Evolutionary conservation across 495 filamentous ascomycete species (phyloP).

Genomic region (Penicillium riverlandense): DNA sequence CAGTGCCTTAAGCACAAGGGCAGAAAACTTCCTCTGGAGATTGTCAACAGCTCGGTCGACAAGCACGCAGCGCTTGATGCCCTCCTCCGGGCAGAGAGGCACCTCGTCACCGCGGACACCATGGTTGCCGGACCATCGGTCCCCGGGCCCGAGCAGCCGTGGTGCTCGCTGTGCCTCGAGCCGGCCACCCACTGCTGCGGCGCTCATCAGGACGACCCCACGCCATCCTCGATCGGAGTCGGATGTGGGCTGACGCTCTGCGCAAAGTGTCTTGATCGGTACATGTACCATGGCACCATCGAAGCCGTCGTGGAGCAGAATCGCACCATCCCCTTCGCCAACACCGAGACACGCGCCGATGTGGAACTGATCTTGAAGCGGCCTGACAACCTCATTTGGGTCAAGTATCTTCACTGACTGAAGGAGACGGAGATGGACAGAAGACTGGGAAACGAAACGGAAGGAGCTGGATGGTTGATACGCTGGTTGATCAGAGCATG

Average conservation of each 20-base stretch:
- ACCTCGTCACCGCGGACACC: not conserved
- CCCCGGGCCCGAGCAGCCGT: not conserved
- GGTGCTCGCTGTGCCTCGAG: slow-evolving; percentile 7
- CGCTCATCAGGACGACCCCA: not conserved
- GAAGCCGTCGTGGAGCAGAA: not conserved
- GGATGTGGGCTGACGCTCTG: slow-evolving; percentile 8
- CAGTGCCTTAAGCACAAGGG: not conserved
- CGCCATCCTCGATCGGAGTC: too few species aligned
- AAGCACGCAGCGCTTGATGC: not conserved
- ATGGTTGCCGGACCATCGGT: not conserved
- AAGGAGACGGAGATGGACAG: too few species aligned
- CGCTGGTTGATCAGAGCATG: too few species aligned
- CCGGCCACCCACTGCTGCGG: slow-evolving; percentile 2
- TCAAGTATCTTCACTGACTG: too few species aligned
- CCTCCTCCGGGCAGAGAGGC: not conserved
- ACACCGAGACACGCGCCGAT: slow-evolving; percentile 1
- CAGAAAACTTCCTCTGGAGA: too few species aligned
- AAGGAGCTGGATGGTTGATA: too few species aligned
- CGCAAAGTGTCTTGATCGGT: not conserved
- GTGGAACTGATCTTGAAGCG: slow-evolving; percentile 1
- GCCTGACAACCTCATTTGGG: not conserved
- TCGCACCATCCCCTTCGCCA: not conserved
- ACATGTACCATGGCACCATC: not conserved
- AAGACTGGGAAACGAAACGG: too few species aligned
- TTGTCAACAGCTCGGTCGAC: not conserved